Conservation (phyloP, 2,329 filamentous ascomycete species). For the Aschersonia sp. region DNA sequence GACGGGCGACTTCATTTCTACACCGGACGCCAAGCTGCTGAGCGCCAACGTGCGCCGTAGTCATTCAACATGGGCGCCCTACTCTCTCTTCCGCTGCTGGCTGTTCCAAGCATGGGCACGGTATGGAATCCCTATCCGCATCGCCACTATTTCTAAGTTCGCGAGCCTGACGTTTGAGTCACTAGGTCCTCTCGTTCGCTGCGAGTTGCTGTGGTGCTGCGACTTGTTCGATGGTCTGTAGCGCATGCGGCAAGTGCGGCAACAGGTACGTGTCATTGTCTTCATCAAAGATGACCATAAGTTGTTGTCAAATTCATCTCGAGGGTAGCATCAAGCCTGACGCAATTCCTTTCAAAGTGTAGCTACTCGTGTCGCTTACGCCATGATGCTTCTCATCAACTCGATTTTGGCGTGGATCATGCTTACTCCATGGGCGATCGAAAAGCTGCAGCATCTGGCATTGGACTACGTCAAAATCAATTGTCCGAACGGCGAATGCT, state of each 20-base stretch:
- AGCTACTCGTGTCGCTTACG: conserved; percentile 92
- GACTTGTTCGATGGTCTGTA: conserved; percentile 91
- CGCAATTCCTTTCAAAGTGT: conserved; percentile 40
- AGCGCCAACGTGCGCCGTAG: not conserved
- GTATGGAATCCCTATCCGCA: conserved; percentile 37
- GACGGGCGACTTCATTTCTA: not conserved
- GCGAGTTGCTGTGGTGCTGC: conserved; percentile 94
- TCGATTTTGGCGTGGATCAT: conserved; percentile 97
- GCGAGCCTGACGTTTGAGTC: not conserved
- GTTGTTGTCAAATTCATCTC: not conserved
- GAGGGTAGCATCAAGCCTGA: not conserved
- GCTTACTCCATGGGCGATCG: conserved; percentile 96
- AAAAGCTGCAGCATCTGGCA: conserved; percentile 83
- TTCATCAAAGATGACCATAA: too few relatives aligned
- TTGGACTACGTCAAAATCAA: conserved; percentile 94
- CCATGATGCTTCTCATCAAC: conserved; percentile 87
- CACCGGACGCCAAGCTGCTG: not conserved
- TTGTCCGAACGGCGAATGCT: conserved; percentile 80
- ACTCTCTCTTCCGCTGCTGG: conserved; percentile 79
- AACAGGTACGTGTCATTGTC: conserved; percentile 51
- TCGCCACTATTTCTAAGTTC: not conserved
- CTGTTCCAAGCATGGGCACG: conserved; percentile 71
- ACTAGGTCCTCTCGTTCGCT: conserved; percentile 58
- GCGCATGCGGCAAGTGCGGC: conserved; percentile 89
- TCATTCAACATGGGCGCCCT: conserved; percentile 63